phyloP scores from a whole-genome alignment of 2,329 filamentous ascomycete species.

The Microcyclosporella mali region DNA sequence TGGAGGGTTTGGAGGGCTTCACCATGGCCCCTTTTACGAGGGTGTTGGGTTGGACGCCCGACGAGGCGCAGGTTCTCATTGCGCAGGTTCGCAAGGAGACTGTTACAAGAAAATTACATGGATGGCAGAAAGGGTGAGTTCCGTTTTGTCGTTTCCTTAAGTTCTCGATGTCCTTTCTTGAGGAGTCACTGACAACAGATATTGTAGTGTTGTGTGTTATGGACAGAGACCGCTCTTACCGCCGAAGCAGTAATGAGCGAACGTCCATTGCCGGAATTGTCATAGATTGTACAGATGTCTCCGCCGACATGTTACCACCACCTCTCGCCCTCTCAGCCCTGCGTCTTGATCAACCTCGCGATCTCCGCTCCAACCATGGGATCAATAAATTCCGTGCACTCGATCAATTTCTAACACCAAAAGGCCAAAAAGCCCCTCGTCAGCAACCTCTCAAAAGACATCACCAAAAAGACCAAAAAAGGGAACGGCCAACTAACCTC shows the following conservation, averaged over 20 bases:
- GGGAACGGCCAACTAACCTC: no score
- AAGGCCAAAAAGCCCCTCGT: no score
- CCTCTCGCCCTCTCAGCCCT: neutral
- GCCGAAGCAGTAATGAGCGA: neutral
- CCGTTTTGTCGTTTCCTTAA: neutral
- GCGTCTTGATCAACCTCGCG: conserved; percentile 1
- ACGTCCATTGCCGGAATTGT: neutral
- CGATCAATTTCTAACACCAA: conserved; percentile 20
- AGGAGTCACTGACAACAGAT: neutral
- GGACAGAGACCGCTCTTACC: conserved; percentile 5
- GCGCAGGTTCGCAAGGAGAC: conserved; percentile 38
- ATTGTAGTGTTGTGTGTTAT: conserved; percentile 7
- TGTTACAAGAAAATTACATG: conserved; percentile 8
- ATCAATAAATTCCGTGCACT: conserved; percentile 32
- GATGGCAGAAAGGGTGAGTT: conserved; percentile 14
- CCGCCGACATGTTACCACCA: no score
- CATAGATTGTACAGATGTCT: neutral
- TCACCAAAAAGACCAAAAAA: no score
- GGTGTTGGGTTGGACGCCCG: conserved; percentile 37
- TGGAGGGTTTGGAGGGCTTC: conserved; percentile 40
- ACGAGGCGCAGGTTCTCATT: conserved; percentile 42
- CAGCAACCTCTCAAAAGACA: no score
- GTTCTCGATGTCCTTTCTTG: neutral
- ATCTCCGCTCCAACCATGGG: conserved; percentile 15
- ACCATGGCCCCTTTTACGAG: conserved; percentile 37